Evolutionary conservation across 164 flowering plant genomes (phyloP).

Genomic region (Liquidambar formosana): DNA sequence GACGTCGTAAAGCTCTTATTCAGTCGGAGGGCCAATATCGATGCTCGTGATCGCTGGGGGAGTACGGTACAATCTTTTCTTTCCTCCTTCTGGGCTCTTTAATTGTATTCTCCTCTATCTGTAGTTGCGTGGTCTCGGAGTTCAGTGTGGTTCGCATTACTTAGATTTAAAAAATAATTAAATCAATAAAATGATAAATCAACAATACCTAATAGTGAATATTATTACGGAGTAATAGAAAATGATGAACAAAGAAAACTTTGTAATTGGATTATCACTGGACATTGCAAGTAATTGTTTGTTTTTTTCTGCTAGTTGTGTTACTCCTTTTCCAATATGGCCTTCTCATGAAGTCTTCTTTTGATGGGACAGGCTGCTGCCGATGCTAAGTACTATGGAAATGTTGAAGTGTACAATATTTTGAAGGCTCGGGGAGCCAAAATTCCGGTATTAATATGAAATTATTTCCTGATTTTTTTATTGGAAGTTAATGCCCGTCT

Average conservation of each 20-base stretch:
- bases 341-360: slow-evolving; percentile 9
- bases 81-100: background rate
- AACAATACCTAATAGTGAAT: no score
- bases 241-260: no score
- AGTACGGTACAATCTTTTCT: slow-evolving; percentile 61
- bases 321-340: background rate
- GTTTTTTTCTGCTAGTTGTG: background rate
- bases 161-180: no score
- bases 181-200: no score
- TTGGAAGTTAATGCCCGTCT: background rate
- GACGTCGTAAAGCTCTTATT: slow-evolving; percentile 69
- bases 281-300: no score
- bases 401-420: slow-evolving; percentile 74
- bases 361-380: slow-evolving; percentile 78
- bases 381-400: slow-evolving; percentile 95
- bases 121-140: no score
- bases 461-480: background rate
- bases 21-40: slow-evolving; percentile 68
- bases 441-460: slow-evolving; percentile 54
- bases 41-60: slow-evolving; percentile 98
- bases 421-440: slow-evolving; percentile 94
- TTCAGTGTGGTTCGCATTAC: no score
- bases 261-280: no score
- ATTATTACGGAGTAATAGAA: no score
- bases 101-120: background rate